Evolutionary conservation across 2,329 filamentous ascomycete genomes (phyloP).

Genomic region (Phyllosticta capitalensis): DNA sequence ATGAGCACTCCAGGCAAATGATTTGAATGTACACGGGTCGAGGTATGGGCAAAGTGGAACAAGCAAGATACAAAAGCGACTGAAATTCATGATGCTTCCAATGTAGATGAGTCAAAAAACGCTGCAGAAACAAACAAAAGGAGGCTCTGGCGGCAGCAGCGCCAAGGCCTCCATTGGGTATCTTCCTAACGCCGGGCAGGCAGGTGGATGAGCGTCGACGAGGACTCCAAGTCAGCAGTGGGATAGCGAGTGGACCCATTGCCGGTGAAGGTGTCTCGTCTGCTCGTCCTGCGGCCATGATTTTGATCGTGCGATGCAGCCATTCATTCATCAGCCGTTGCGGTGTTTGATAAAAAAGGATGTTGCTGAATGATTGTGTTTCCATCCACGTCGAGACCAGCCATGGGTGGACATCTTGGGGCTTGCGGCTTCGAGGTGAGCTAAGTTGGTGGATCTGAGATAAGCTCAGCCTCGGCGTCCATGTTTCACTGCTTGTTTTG

Average conservation of each 20-base stretch:
- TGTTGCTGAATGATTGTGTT: not conserved
- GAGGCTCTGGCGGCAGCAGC: not conserved
- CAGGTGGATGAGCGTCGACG: not conserved
- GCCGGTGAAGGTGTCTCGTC: not conserved
- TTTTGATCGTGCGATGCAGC: not conserved
- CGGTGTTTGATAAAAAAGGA: not conserved
- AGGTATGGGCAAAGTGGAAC: not conserved
- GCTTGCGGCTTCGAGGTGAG: not conserved
- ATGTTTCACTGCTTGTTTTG: not conserved
- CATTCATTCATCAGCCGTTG: not conserved
- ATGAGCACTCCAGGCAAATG: not conserved
- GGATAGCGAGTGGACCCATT: not conserved
- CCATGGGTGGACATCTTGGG: not conserved
- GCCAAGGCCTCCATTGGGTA: not conserved
- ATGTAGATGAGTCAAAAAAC: not conserved
- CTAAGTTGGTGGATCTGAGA: not conserved
- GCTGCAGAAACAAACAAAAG: not conserved
- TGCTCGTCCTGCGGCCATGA: not conserved
- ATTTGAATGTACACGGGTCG: not conserved
- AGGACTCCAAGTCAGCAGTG: not conserved
- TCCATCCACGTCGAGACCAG: not conserved
- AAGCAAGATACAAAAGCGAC: not conserved
- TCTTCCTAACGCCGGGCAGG: not conserved
- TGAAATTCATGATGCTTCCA: not conserved
- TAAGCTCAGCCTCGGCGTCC: not conserved